Conservation (phyloP, 108 stramenopile species). For the Nitzschia sp. region DNA sequence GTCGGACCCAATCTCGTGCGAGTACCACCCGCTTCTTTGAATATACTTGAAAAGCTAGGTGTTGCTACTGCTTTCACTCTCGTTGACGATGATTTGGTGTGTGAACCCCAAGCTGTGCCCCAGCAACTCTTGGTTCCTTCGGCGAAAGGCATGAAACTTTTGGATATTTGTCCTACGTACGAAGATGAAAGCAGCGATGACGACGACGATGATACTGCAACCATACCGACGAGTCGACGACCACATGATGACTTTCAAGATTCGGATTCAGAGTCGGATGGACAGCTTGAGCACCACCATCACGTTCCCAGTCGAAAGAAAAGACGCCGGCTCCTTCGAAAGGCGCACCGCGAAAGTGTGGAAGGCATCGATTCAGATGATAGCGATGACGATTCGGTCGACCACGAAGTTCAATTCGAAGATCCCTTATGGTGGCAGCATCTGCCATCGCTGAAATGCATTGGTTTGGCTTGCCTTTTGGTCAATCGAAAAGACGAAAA, state of each 20-base stretch:
- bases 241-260: conserved; percentile 29
- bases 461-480: conserved; percentile 77
- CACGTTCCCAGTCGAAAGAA: conserved; percentile 31
- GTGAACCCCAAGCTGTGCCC: conserved; percentile 77
- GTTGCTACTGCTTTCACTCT: conserved; percentile 75
- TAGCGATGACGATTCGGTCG: neutral
- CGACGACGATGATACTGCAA: conserved; percentile 34
- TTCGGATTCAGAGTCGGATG: conserved; percentile 48
- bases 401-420: conserved; percentile 86
- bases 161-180: conserved; percentile 76
- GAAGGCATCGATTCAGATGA: conserved; percentile 9
- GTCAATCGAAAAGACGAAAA: conserved; percentile 48
- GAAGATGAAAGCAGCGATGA: conserved; percentile 50
- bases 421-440: conserved; percentile 90
- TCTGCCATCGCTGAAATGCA: conserved; percentile 85
- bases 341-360: conserved; percentile 5
- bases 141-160: conserved; percentile 75
- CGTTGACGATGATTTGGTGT: conserved; percentile 87
- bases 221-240: conserved; percentile 7
- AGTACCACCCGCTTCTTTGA: conserved; percentile 72
- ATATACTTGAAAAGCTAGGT: conserved; percentile 80
- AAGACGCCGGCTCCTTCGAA: conserved; percentile 30
- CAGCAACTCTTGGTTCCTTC: conserved; percentile 90
- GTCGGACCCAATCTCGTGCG: conserved; percentile 29
- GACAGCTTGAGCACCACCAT: conserved; percentile 18